A percentile compares a stretch with the other conserved stretches of the same genome.
These are phyloP conservation scores for Diospyros kaki DNA, from an alignment of 148 eudicot genomes.

Conservation along the genomic window DNA sequence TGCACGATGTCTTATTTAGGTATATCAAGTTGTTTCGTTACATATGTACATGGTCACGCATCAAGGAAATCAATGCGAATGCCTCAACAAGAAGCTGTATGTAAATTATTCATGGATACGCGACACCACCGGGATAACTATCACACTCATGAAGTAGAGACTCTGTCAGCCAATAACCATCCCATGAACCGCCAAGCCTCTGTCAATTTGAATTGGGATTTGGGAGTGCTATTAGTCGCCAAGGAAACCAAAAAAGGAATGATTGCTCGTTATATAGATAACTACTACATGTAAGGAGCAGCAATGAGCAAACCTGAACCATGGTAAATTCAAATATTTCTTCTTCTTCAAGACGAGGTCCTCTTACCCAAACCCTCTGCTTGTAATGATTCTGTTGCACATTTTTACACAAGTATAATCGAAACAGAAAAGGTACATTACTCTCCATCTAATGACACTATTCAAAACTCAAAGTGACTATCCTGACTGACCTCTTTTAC, in stretches of 20 bases:
- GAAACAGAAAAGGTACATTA: conserved; percentile 6
- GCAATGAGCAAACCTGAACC: conserved; percentile 61
- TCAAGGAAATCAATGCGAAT: no score
- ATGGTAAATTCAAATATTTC: conserved; percentile 83
- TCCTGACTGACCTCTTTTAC: conserved; percentile 62
- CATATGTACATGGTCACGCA: no score
- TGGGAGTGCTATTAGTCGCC: conserved; percentile 19
- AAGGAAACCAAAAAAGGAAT: background rate
- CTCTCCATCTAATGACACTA: background rate
- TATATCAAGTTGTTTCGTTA: no score
- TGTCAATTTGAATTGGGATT: conserved; percentile 26
- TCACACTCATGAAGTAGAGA: conserved; percentile 78
- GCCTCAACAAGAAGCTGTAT: no score
- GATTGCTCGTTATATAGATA: background rate
- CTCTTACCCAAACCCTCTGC: conserved; percentile 88
- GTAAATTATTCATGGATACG: no score
- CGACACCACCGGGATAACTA: conserved; percentile 58
- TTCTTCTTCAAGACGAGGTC: conserved; percentile 88
- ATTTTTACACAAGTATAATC: conserved; percentile 2
- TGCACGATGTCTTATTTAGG: no score
- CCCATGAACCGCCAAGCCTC: conserved; percentile 92
- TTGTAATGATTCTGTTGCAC: conserved; percentile 60
- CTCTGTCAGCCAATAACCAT: conserved; percentile 95
- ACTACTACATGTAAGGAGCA: background rate
- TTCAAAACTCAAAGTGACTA: background rate